Evolutionary conservation across 1,284 basidiomycete genomes (phyloP), one percentile per base, ranked within the genome.

Genomic region (Neonothopanus nambi): DNA sequence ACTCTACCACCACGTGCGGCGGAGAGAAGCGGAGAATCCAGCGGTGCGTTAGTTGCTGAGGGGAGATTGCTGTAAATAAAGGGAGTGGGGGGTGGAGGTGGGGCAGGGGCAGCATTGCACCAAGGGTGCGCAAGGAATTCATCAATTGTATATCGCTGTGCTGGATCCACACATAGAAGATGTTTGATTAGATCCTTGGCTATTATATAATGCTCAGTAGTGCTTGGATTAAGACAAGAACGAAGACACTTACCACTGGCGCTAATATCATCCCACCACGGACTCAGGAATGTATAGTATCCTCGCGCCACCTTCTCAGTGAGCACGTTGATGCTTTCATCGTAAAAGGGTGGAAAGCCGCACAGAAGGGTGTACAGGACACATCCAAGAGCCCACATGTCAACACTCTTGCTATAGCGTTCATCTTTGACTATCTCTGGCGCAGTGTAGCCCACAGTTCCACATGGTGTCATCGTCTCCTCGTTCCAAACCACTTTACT

Each of bases 371-470:
- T 99, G 74, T 99, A 99, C 4, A 99, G 80, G 20, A 99, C 97
- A 70, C 97, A 99, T 26, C 97, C 97, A 37, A 99, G 76, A 3
- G 97, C 97, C 97, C 97, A 99, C 97, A 99, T 99, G 70, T 99
- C 97, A 52, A 99, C 97, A 64, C 90, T 93, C 76, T 98, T 98
- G 69, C 89, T 93, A 70, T 99, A 99, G 23, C 96, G 84, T 75
- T 99, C 95, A 69, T 99, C 97, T 75, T 98, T 98, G 65, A 99
- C 97, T 59, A 99, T 99, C 73, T 99, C 97, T 2, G 97, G 97
- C 3, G 97, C 97, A 2, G 97, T 99, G 74, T 99, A 99, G 4
- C 97, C 97, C 24, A 99, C 96, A 1, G 97, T 99, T 28, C 97
- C 97, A 66, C 97, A 99, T 18, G 97, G 97, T 23, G 97, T 99